phyloP scores from a whole-genome alignment of 495 filamentous ascomycete genomes.

The Annulohypoxylon bovei region DNA sequence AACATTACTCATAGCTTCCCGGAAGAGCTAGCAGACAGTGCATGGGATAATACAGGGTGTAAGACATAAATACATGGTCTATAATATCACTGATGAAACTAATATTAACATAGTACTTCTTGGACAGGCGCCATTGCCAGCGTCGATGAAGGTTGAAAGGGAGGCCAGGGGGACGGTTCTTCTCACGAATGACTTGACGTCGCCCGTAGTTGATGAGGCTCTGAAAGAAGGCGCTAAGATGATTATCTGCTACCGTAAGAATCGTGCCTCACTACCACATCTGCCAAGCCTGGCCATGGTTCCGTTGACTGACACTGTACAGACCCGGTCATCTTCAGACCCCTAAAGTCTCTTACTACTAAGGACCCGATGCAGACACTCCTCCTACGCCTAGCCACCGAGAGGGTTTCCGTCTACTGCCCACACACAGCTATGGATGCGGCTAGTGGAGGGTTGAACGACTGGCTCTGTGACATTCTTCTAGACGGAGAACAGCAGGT shows the following conservation, averaged over 20 bases:
- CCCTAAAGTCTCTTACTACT: conserved; percentile 86
- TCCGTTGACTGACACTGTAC: conserved; percentile 11
- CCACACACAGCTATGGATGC: conserved; percentile 96
- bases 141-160: conserved; percentile 8
- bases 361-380: conserved; percentile 86
- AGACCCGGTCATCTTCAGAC: conserved; percentile 97
- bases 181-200: conserved; percentile 90
- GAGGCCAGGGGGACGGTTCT: conserved; percentile 64
- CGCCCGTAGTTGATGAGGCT: conserved; percentile 89
- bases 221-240: conserved; percentile 77
- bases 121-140: conserved; percentile 37
- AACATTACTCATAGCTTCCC: conserved; percentile 72
- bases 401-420: conserved; percentile 94
- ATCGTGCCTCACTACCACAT: conserved; percentile 6
- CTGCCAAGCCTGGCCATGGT: background rate
- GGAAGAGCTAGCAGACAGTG: conserved; percentile 84
- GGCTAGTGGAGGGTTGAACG: conserved; percentile 83
- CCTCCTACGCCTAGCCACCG: conserved; percentile 81
- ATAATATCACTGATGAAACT: conserved; percentile 3
- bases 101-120: conserved; percentile 40
- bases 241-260: conserved; percentile 87
- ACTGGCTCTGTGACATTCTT: conserved; percentile 94
- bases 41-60: conserved; percentile 94
- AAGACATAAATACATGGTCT: conserved; percentile 43
- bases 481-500: conserved; percentile 49